Base-by-base conservation (phyloP, 73 alveolate genomes). In the Effrenium voratum region DNA sequence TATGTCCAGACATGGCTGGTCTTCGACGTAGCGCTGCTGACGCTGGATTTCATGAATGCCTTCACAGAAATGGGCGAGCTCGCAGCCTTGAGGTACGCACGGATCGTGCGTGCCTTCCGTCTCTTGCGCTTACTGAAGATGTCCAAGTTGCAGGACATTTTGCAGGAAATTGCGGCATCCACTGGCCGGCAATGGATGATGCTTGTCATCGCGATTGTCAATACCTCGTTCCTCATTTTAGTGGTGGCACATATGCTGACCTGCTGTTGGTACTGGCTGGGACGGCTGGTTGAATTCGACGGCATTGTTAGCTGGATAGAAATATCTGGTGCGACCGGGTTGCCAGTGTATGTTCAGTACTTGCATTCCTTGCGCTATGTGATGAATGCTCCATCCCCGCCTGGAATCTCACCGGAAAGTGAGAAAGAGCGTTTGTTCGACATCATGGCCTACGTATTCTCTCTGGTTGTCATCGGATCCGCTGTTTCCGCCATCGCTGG, bases 101-200 rank as follows among this genome's bases (percentile, higher is more conserved):
- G 94, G 5, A 86, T 86, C 22, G 82, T 86, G n/a, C 94, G 94
- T 26, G 94, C 94, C 0, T 86, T 86, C 66, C 76, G 94, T 12
- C 73, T 86, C n/a, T 82, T 86, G 46, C 76, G 94, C 19, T 47
- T 86, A 30, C 94, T 86, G 34, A 86, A 86, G 52, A 86, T 86
- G 94, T 86, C 94, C 63, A 86, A 86, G 94, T 36, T 86, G 57
- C 94, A 86, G 60, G 94, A 86, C 81, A 86, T 86, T 3, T 41
- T 86, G 82, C 94, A 86, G 24, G 94, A 86, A 43, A 36, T 86
- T 10, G 94, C 94, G 30, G 94, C 94, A 3, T 86, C 94, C 45
- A 86, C 82, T 5, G 94, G 94, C 15, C 94, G 47, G 12, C 94
- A 86, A 50, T 57, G 94, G 82, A 60, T 86, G 66, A 86, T 86